phyloP scores from a whole-genome alignment of 805 yeast species.

The Lachancea sp. region DNA sequence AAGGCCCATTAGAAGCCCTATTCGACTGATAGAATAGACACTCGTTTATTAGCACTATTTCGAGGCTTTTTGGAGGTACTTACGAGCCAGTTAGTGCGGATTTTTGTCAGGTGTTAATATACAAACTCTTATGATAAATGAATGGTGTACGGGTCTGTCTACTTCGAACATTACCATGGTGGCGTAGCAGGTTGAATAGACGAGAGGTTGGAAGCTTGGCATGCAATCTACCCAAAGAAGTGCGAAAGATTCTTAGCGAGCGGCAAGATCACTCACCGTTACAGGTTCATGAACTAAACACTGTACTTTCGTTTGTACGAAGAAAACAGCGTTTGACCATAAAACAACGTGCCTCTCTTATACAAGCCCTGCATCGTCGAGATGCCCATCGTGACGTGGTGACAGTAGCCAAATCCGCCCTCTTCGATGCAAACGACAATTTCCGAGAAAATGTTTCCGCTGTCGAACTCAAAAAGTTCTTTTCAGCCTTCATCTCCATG shows the following conservation, averaged over 20 bases:
- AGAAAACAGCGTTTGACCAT: background rate
- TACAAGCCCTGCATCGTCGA: slow-evolving; percentile 17
- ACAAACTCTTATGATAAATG: slow-evolving; percentile 1
- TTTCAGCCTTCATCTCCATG: slow-evolving; percentile 16
- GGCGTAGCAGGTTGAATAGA: background rate
- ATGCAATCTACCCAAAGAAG: slow-evolving; percentile 1
- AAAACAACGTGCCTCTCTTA: slow-evolving; percentile 7
- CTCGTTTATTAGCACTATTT: too few species aligned
- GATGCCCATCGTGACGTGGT: slow-evolving; percentile 16
- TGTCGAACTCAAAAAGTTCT: slow-evolving; percentile 18
- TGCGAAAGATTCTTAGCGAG: background rate
- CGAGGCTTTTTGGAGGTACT: too few species aligned
- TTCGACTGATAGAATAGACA: too few species aligned
- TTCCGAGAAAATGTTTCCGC: slow-evolving; percentile 14
- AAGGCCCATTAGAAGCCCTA: too few species aligned
- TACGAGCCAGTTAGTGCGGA: too few species aligned
- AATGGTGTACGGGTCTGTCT: background rate
- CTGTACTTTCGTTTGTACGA: slow-evolving; percentile 2
- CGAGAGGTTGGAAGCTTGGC: slow-evolving; percentile 1
- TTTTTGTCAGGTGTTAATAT: too few species aligned
- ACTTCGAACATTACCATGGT: background rate
- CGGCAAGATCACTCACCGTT: background rate
- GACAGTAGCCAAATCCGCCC: slow-evolving; percentile 15
- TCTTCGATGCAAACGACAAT: slow-evolving; percentile 12
- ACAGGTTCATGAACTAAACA: background rate